Evolutionary conservation across 1,284 basidiomycete species (phyloP), one percentile per base, ranked within the genome.

Genomic region (Trametes versicolor): DNA sequence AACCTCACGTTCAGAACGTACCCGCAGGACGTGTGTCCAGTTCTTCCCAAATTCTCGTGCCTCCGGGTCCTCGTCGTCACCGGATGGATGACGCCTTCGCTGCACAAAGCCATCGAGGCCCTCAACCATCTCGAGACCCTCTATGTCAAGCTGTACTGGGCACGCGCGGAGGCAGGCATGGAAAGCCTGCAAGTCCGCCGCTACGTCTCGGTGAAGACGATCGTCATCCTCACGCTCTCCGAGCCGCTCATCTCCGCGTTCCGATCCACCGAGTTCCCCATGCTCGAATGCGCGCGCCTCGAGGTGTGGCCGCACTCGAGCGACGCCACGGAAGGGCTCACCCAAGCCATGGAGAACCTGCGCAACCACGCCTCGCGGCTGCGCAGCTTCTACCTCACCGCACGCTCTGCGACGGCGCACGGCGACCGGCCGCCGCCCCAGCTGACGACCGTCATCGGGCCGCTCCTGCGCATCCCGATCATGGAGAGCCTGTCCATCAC

Each of bases 231-330:
- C n/a, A 62, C 54, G 32, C 39, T 62, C 0, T 45, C 61, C 17
- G 61, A 62, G 23, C 49, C 61, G 27, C 19, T 57, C 17, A 36
- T 45, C 2, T 39, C 13, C 6, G 54, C 61, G 8, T 37, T 62
- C 37, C 37, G 50, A 19, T 21, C 23, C 0, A 57, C 54, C 17
- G 61, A 62, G 17, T 52, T 62, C 48, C 61, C 61, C 1, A n/a
- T 21, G 3, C 39, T 57, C 29, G 61, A 62, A 23, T 37, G 10
- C 2, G 21, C 23, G 17, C 61, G 55, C 25, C 32, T 62, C 15
- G 61, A 62, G 25, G 37, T 62, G 15, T 62, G 61, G 61, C 61
- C 61, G 27, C 54, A 62, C 37, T 62, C 61, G 1, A 62, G 61
- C 49, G 54, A 62, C 21, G 61, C 61, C 8, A 57, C 61, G 21